These are phyloP conservation scores for Candolleomyces efflorescens DNA, from an alignment of 768 basidiomycete species.

Conservation along the genomic window DNA sequence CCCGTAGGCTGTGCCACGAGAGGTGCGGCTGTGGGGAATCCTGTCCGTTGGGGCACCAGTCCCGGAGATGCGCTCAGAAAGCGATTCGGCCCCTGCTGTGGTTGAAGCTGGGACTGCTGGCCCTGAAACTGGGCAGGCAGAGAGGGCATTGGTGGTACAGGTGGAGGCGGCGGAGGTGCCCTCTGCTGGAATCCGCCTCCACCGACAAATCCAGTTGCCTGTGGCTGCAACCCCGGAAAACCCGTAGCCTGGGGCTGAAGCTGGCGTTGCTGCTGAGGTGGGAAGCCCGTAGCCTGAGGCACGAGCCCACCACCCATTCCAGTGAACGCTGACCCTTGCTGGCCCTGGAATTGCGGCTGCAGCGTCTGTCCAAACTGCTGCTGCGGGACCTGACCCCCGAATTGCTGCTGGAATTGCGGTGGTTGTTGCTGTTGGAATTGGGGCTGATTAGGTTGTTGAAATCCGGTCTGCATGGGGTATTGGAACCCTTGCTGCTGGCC, in stretches of 20 bases:
- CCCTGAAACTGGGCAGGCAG: constrained; percentile 61
- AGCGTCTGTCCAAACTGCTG: constrained; percentile 18
- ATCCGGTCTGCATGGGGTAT: constrained; percentile 73
- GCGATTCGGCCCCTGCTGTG: constrained; percentile 32
- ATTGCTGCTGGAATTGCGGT: constrained; percentile 39
- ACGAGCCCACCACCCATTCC: constrained; percentile 39
- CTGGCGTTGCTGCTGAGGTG: constrained; percentile 36
- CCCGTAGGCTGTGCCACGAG: constrained; percentile 77
- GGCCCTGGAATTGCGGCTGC: constrained; percentile 28
- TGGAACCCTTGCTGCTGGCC: constrained; percentile 62
- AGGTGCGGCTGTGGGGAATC: constrained; percentile 26
- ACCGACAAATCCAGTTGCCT: constrained; percentile 50
- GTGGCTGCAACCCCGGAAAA: constrained; percentile 31
- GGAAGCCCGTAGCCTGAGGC: constrained; percentile 62
- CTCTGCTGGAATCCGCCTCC: constrained; percentile 31
- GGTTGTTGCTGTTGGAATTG: constrained; percentile 40
- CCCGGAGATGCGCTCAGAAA: constrained; percentile 59
- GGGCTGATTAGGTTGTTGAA: constrained; percentile 46
- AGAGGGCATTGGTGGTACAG: constrained; percentile 59
- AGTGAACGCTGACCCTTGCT: constrained; percentile 23
- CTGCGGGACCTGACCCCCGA: constrained; percentile 31
- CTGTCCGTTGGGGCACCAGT: constrained; percentile 45
- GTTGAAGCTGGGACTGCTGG: constrained; percentile 29
- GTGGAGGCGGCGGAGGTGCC: constrained; percentile 18
- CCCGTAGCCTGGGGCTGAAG: constrained; percentile 50